Evolutionary conservation across 345 rosid genomes (phyloP).

Genomic region (Citrus australasica): DNA sequence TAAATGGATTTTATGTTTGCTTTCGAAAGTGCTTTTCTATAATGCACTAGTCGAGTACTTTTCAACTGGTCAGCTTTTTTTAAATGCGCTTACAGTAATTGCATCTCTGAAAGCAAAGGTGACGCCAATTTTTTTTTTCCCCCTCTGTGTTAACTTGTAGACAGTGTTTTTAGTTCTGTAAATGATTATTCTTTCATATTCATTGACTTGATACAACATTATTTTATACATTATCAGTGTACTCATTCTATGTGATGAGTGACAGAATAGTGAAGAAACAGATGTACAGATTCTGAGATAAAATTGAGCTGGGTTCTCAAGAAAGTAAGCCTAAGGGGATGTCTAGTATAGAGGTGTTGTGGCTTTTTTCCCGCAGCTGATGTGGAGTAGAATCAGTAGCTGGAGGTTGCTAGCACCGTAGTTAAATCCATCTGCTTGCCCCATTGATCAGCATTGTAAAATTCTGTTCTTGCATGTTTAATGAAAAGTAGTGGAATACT

Average conservation of each 20-base stretch:
- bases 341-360: no score
- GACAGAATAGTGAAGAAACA: neutral
- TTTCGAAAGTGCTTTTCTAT: neutral
- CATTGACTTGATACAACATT: neutral
- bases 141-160: neutral
- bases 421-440: neutral
- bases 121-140: neutral
- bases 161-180: no score
- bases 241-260: neutral
- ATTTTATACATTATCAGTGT: neutral
- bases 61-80: neutral
- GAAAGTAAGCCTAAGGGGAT: neutral
- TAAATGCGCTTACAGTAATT: neutral
- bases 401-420: neutral
- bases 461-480: neutral
- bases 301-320: neutral
- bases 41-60: neutral
- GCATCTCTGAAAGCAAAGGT: neutral
- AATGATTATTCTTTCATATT: neutral
- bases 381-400: neutral
- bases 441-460: neutral
- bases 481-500: neutral
- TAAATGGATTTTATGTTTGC: neutral
- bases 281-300: neutral
- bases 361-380: neutral